Evolutionary conservation across 2,329 filamentous ascomycete genomes (phyloP), one percentile per base, ranked within the genome.

Genomic region (Aspergillus fijiensis): DNA sequence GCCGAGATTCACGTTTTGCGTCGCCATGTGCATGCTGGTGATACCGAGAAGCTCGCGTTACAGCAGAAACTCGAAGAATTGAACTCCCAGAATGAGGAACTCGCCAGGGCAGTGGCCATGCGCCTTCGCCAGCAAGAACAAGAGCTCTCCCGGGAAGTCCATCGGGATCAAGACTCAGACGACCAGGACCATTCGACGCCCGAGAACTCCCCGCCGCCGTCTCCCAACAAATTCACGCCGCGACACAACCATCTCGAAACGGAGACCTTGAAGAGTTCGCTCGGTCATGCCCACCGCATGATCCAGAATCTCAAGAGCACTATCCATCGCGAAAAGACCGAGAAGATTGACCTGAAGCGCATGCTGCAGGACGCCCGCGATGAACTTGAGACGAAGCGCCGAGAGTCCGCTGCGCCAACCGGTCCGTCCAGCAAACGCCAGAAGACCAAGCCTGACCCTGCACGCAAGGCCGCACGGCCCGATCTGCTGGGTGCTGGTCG

Each of bases 271-370:
- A 96, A 95, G 79, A 96, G 93, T 57, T 97, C 94, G 27, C 84
- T 98, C 29, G 89, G 92, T 67, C 95, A 99, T 74, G 94, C 95
- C 45, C 95, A 98, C 75, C 87, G 94, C 60, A 97, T 96, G 79
- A 97, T 99, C 60, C 94, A 98, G 74, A 96, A 92, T 70, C 85
- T 98, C 67, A 92, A 96, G 77, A 92, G 90, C 74, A 96, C 93
- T 70, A 90, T 98, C 51, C 94, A 99, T 75, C 90, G 95, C 35
- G 95, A 99, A 76, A 99, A 98, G 87, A 97, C 94, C 0, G 95
- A 99, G 76, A 99, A 97, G 81, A 85, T 98, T 29, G 95, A 99
- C 77, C 85, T 98, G 57, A 93, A 92, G 77, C 90, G 94, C 61
- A 91, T 99, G 85, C 85, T 98, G 31, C 94, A 98, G 78, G 95